Base-by-base conservation (phyloP, 1,139 yeast species). In the Taphrina deformans region DNA sequence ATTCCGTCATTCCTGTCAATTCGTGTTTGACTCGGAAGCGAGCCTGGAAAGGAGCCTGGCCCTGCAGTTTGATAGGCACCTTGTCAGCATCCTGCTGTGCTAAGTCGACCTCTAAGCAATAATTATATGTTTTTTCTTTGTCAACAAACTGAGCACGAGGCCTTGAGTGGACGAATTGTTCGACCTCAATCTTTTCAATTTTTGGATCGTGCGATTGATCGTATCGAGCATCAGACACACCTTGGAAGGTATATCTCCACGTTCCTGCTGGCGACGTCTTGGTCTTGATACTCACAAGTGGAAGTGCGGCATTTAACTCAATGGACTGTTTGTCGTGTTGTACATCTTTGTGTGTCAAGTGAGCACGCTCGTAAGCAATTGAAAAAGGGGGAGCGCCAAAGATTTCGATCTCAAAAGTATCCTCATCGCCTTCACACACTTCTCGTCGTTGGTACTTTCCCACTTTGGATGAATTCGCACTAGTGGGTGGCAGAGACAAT, bases 371-470 rank as follows among this genome's bases (percentile, higher is more conserved):
- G 72, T 91, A 92, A 63, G 84, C 85, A 45, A 92, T 78, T 9
- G 83, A 76, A 71, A 90, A 91, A 33, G 98, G 97, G 0, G 88
- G 80, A 69, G 67, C 67, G 0, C 97, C 97, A 53, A 77, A 72
- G 23, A 85, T 75, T 1, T 78, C 73, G 33, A 86, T 71, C 62
- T 82, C 87, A 40, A 85, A 74, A 1, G 80, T 76, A 67, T 80
- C 82, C 65, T 81, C 84, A 40, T 76, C 79, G 44, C 77, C 79
- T 70, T 82, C 83, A 69, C 87, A 83, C 6, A 83, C 76, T 18
- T 73, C 79, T 26, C 76, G 72, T 38, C 79, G 75, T 16, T 73
- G 72, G 52, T 73, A 75, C 21, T 73, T 69, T 5, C 72, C 70
- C 1, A 70, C 70, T 1, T 69, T 73, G 9, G 61, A 55, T 12